Evolutionary conservation across 768 basidiomycete genomes (phyloP), one percentile per base, ranked within the genome.

Genomic region (Psilocybe cubensis): DNA sequence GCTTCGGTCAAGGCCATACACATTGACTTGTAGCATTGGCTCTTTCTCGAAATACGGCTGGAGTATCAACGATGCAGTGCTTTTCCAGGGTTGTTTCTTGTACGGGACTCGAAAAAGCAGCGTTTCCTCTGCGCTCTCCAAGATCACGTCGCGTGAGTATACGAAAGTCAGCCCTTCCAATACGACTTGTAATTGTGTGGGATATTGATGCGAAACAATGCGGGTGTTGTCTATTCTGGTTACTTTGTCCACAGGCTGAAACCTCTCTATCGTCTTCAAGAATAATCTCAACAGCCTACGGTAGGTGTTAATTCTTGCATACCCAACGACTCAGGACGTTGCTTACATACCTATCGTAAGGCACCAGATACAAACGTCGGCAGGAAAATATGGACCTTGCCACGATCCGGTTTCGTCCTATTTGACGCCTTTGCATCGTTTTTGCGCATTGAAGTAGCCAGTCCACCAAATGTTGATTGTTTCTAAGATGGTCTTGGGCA

Each of bases 341-440:
- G 40, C 31, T 28, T 8, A n/a, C 58, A n/a, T 18, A 67, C 64
- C 65, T 62, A 48, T 68, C 65, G 47, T 68, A 68, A 4, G 69
- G 68, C 3, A 68, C 60, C n/a, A 72, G 49, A 43, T 61, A 65
- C 41, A 67, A 63, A 25, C 61, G 35, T 5, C 57, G 57, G 17
- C 42, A 50, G 3, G 60, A 45, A 51, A 72, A 72, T 23, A 66
- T 28, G 17, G 52, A 48, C 14, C 28, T 56, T 20, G 63, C 67
- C 3, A 62, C 35, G 35, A 61, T 59, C 6, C 46, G 48, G 1
- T 48, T 42, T 20, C 55, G 25, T n/a, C 64, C 49, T 11, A 67
- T 64, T 31, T 67, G 64, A 8, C 60, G 59, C 12, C 35, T 45
- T 4, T 54, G 47, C 59, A 72, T 66, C 27, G 50, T 54, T 14